phyloP scores from a whole-genome alignment of 306 rosid species.

The Castanea sativa region DNA sequence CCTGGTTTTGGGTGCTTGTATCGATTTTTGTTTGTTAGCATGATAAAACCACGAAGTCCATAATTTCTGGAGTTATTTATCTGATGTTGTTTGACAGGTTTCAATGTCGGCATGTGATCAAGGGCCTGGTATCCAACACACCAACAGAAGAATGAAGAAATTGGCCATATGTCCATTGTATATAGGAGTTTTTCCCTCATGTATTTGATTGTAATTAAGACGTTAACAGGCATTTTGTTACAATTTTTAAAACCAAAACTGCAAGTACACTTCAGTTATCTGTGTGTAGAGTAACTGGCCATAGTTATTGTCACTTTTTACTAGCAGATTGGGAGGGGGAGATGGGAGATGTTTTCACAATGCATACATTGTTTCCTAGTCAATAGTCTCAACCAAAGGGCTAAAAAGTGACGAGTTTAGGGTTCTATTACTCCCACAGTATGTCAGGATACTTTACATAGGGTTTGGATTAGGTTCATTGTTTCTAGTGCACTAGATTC shows the following conservation, averaged over 20 bases:
- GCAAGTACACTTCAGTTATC: background rate
- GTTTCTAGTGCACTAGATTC: too few species aligned
- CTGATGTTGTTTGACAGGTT: conserved; percentile 51
- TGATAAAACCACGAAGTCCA: background rate
- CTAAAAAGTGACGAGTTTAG: too few species aligned
- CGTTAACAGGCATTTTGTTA: background rate
- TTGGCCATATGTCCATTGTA: background rate
- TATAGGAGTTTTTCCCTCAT: background rate
- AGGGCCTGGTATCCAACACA: conserved; percentile 64
- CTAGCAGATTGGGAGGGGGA: background rate
- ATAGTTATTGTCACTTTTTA: too few species aligned
- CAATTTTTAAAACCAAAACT: background rate
- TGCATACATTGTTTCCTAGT: background rate
- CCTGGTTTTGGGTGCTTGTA: background rate
- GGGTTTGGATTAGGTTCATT: too few species aligned
- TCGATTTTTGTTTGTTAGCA: background rate
- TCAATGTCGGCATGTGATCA: conserved; percentile 88
- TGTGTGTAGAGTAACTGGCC: background rate
- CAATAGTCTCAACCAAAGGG: too few species aligned
- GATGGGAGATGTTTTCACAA: background rate
- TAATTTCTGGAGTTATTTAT: conserved; percentile 8
- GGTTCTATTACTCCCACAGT: too few species aligned
- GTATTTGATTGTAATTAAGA: background rate
- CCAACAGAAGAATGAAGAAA: conserved; percentile 59
- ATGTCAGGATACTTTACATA: too few species aligned